Base-by-base conservation (phyloP, 2,329 filamentous ascomycete genomes). In the Cryphonectria parasitica region DNA sequence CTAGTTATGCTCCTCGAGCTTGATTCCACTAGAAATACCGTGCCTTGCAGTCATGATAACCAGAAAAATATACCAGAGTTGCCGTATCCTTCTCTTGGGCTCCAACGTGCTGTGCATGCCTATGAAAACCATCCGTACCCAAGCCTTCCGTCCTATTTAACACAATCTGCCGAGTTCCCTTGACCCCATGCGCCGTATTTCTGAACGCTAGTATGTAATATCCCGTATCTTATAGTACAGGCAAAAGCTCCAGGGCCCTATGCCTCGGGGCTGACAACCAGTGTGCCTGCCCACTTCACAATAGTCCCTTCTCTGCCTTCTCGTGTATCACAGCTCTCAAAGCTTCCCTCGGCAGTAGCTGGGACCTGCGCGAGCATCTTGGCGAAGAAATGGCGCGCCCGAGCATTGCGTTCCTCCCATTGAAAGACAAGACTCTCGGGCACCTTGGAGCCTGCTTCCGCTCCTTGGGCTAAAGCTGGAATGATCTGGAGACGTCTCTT, bases 401-500 rank as follows among this genome's bases (percentile, higher is more conserved):
- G 22, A n/a, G 34, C 45, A 49, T 72, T 71, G 19, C 60, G 45
- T 17, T 52, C 45, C 66, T 72, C 71, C 66, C 69, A 68, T 3
- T 63, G 15, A 22, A 71, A 25, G 49, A 69, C 69, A 58, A 72
- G 60, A 15, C 69, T 41, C 45, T 72, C 71, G n/a, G 64, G 41
- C 34, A 73, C 28, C 39, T 67, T 43, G 17, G 61, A 28, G 25
- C 71, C 71, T 4, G 69, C 60, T 28, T 66, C 66, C 17, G 63
- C 52, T 10, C 36, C 63, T 13, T 25, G 66, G 8, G 41, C 66
- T 25, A 67, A 58, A 6, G 54, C 22, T 4, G 71, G 69, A 3
- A 67, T 31, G 11, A 71, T 31, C 66, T 73, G 71, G 15, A 66
- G 66, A 15, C 71, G 67, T 58, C 71, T 68, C 63, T 56, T 65